A percentile compares a stretch with the other conserved stretches of the same genome.
Conservation (phyloP, 208 protist genomes). For the Crithidia thermophila region DNA sequence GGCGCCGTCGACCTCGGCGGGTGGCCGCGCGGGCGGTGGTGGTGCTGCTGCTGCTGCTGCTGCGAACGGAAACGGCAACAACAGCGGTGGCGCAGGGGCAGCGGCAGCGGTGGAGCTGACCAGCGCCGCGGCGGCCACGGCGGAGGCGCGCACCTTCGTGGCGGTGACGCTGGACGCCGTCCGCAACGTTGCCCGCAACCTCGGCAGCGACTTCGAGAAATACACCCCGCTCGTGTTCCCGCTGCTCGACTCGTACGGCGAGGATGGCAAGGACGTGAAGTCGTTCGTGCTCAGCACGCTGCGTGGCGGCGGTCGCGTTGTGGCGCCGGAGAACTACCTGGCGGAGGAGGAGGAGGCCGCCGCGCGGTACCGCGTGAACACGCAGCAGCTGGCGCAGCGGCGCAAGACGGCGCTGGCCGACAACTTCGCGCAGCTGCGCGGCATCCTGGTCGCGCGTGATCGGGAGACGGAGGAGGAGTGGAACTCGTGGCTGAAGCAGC, state of each 20-base stretch:
- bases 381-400: conserved; percentile 35
- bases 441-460: conserved; percentile 56
- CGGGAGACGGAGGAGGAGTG: conserved; percentile 80
- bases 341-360: conserved; percentile 34
- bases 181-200: conserved; percentile 66
- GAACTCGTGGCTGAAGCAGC: conserved; percentile 80
- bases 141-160: conserved; percentile 51
- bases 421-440: conserved; percentile 58
- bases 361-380: conserved; percentile 37
- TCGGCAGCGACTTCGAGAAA: conserved; percentile 85
- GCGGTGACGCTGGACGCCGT: conserved; percentile 64
- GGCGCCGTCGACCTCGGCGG: not conserved
- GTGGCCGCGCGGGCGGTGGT: not conserved
- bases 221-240: conserved; percentile 76
- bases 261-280: conserved; percentile 51
- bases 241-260: conserved; percentile 64
- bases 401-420: conserved; percentile 48
- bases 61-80: not conserved
- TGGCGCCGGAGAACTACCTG: conserved; percentile 33
- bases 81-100: not conserved
- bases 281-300: conserved; percentile 38
- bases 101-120: not conserved
- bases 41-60: not conserved
- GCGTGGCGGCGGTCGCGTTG: conserved; percentile 45
- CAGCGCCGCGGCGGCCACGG: not conserved